Percentiles rank a stretch among this genome's conserved stretches.
Conservation (phyloP, 495 filamentous ascomycete genomes). For the Sordaria brevicollis region DNA sequence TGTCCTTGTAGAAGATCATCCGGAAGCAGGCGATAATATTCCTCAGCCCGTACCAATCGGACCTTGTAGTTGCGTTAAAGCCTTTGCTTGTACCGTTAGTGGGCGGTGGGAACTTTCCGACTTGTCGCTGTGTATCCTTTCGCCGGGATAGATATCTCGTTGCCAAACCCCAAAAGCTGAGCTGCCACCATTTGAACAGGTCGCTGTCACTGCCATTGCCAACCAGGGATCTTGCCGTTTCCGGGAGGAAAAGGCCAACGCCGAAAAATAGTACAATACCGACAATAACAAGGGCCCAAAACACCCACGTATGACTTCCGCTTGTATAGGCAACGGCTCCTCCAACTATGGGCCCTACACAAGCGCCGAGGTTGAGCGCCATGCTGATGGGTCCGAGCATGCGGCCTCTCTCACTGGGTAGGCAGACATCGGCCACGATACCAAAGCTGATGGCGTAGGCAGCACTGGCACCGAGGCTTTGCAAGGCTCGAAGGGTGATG, state of each 20-base stretch:
- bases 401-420: slow-evolving; percentile 34
- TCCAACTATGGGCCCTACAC: slow-evolving; percentile 21
- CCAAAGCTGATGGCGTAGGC: slow-evolving; percentile 14
- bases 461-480: slow-evolving; percentile 37
- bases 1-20: slow-evolving; percentile 12
- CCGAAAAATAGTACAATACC: not conserved
- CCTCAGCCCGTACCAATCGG: too few species aligned
- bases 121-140: too few species aligned
- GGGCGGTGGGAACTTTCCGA: too few species aligned
- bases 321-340: slow-evolving; percentile 6
- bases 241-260: slow-evolving; percentile 29
- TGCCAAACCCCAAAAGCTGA: too few species aligned
- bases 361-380: slow-evolving; percentile 12
- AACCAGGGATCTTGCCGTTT: slow-evolving; percentile 34
- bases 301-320: slow-evolving; percentile 1
- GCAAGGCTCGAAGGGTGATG: slow-evolving; percentile 39
- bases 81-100: too few species aligned
- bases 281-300: slow-evolving; percentile 4
- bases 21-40: not conserved
- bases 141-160: too few species aligned
- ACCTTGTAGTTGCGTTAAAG: too few species aligned
- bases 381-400: slow-evolving; percentile 30
- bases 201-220: slow-evolving; percentile 25
- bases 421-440: slow-evolving; percentile 33
- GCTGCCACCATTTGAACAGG: too few species aligned